These are phyloP conservation scores for Plasmopara muralis DNA, from an alignment of 352 stramenopile species.

Conservation along the genomic window DNA sequence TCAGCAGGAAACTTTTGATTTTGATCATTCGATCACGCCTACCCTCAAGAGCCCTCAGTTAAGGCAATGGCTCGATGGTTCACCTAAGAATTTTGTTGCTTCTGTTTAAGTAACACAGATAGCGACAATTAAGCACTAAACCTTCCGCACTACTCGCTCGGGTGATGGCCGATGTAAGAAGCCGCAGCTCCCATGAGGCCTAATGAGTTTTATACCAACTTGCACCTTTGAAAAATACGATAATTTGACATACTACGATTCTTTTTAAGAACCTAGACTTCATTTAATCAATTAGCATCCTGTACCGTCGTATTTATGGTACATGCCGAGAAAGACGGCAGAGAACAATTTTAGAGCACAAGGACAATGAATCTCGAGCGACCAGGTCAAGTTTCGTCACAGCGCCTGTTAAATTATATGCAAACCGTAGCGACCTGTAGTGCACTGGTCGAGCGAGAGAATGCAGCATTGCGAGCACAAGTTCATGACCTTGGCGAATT, in stretches of 20 bases:
- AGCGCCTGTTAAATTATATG: conserved; percentile 4
- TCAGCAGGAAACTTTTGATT: conserved; percentile 80
- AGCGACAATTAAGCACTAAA: conserved; percentile 16
- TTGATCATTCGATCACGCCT: conserved; percentile 81
- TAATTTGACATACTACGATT: neutral
- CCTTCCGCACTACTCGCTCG: conserved; percentile 1
- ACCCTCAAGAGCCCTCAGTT: conserved; percentile 83
- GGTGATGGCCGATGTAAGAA: conserved; percentile 6
- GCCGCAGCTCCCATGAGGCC: conserved; percentile 4
- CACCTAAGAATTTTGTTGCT: conserved; percentile 74
- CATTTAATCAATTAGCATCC: too few relatives aligned
- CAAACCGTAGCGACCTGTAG: conserved; percentile 9
- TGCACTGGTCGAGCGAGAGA: conserved; percentile 9
- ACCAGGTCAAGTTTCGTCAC: neutral
- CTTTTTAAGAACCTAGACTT: too few relatives aligned
- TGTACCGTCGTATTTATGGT: too few relatives aligned
- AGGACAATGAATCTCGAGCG: neutral
- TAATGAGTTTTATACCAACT: conserved; percentile 18
- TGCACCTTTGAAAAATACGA: conserved; percentile 4
- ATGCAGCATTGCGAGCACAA: conserved; percentile 16
- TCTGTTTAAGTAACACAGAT: conserved; percentile 48
- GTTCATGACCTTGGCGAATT: conserved; percentile 24
- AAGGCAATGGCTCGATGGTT: conserved; percentile 75
- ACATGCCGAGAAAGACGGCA: neutral
- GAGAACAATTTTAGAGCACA: neutral